These are phyloP conservation scores for Durotheca rogersii DNA, from an alignment of 495 filamentous ascomycete genomes.

Conservation along the genomic window DNA sequence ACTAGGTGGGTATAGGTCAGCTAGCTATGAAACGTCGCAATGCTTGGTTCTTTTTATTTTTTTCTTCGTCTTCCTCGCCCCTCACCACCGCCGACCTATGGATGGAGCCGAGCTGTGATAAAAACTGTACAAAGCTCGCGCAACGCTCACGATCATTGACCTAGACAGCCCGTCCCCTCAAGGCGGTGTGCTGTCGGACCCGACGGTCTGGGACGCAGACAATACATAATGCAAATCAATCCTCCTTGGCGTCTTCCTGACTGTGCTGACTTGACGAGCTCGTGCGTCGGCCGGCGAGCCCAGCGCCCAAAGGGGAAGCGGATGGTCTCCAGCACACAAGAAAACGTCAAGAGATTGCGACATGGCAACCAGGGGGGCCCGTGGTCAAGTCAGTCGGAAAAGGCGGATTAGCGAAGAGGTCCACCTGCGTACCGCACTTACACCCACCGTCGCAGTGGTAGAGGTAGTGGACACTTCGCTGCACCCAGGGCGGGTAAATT, in stretches of 20 bases:
- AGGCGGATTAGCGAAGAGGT: too few species aligned
- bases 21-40: too few species aligned
- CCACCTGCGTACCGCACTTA: too few species aligned
- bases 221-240: constrained; percentile 25
- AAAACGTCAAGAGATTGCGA: constrained; percentile 27
- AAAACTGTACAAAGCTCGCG: too few species aligned
- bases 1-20: too few species aligned
- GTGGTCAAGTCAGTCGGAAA: constrained; percentile 29
- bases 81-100: too few species aligned
- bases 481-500: too few species aligned
- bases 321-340: constrained; percentile 20
- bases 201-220: constrained; percentile 25
- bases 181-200: constrained; percentile 27
- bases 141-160: too few species aligned
- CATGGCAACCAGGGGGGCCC: constrained; percentile 28
- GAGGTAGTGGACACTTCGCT: too few species aligned
- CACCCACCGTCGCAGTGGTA: too few species aligned
- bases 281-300: constrained; percentile 11
- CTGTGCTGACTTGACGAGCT: constrained; percentile 17
- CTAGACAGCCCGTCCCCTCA: background rate
- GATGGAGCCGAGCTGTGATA: too few species aligned
- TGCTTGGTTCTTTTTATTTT: too few species aligned
- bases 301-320: constrained; percentile 28
- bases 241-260: constrained; percentile 4
- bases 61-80: background rate